phyloP scores from a whole-genome alignment of 176 grass and related monocot genomes.

The Musa itinerans region DNA sequence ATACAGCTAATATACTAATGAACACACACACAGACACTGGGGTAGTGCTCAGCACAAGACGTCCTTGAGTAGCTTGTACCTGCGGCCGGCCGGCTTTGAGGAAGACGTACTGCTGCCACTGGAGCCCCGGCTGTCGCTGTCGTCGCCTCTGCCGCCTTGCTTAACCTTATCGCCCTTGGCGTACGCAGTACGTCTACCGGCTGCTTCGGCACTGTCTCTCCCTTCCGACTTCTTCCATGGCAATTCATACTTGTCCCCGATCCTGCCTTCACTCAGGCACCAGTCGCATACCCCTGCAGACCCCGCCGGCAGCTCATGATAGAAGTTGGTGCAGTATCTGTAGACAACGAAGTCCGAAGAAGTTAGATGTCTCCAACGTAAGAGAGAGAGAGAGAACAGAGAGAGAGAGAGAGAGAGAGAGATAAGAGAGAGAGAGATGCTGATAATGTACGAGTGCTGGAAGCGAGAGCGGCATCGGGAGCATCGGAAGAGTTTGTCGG shows the following conservation, averaged over 20 bases:
- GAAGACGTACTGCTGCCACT: slow-evolving; percentile 4
- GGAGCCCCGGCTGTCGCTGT: slow-evolving; percentile 11
- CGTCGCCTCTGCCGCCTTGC: slow-evolving; percentile 4
- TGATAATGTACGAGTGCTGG: slow-evolving; percentile 58
- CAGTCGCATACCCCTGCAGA: slow-evolving; percentile 64
- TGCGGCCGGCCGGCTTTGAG: slow-evolving; percentile 58
- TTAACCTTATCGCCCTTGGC: slow-evolving; percentile 24
- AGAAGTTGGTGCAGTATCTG: slow-evolving; percentile 97
- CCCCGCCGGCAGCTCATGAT: slow-evolving; percentile 35
- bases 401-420: too few relatives aligned
- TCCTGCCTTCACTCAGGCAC: slow-evolving; percentile 47
- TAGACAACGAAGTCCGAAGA: neutral
- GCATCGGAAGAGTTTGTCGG: slow-evolving; percentile 95
- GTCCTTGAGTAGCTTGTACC: slow-evolving; percentile 99
- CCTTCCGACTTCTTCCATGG: slow-evolving; percentile 23
- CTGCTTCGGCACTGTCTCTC: neutral
- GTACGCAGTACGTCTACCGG: neutral
- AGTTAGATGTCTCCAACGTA: neutral
- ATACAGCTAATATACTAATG: too few relatives aligned
- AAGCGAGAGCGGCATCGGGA: slow-evolving; percentile 60
- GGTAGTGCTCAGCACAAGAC: slow-evolving; percentile 46
- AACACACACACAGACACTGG: too few relatives aligned
- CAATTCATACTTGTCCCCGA: slow-evolving; percentile 11
- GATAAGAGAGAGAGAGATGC: too few relatives aligned
- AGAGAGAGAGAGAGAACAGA: neutral